Conservation (phyloP, 768 basidiomycete species). For the Russula sp. region DNA sequence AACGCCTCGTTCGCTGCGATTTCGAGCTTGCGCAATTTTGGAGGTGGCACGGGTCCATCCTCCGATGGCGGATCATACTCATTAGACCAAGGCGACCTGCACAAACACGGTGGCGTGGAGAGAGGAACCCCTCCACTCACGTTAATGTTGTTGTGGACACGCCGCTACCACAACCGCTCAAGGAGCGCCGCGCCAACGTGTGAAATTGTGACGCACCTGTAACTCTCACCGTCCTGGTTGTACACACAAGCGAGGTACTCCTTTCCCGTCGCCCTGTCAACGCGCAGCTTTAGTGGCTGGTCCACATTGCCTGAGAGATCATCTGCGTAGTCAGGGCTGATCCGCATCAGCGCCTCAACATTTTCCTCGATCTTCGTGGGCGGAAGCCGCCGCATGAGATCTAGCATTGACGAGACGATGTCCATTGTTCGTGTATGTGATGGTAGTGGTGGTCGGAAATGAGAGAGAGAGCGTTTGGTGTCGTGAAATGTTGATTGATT, state of each 20-base stretch:
- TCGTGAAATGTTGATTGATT: background rate
- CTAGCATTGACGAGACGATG: constrained; percentile 88
- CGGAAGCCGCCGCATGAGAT: constrained; percentile 94
- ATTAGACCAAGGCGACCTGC: constrained; percentile 97
- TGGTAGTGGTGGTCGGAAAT: background rate
- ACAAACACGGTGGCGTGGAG: background rate
- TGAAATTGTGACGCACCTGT: constrained; percentile 51
- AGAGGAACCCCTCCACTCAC: background rate
- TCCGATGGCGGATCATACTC: constrained; percentile 89
- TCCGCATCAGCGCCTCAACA: constrained; percentile 71
- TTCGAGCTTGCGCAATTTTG: constrained; percentile 86
- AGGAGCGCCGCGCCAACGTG: background rate
- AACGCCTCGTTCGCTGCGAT: constrained; percentile 94
- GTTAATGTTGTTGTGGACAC: background rate
- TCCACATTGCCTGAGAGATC: constrained; percentile 94
- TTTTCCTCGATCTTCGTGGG: constrained; percentile 87
- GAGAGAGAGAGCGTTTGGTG: background rate
- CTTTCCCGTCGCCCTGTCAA: constrained; percentile 74
- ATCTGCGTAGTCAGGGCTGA: constrained; percentile 92
- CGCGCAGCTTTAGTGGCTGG: constrained; percentile 81
- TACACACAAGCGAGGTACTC: constrained; percentile 95
- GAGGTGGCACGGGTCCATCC: constrained; percentile 82
- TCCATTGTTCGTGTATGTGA: constrained; percentile 54
- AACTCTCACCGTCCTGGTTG: constrained; percentile 88
- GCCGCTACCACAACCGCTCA: background rate